Base-by-base conservation (phyloP, 805 yeast species). In the Nakazawaea holstii region DNA sequence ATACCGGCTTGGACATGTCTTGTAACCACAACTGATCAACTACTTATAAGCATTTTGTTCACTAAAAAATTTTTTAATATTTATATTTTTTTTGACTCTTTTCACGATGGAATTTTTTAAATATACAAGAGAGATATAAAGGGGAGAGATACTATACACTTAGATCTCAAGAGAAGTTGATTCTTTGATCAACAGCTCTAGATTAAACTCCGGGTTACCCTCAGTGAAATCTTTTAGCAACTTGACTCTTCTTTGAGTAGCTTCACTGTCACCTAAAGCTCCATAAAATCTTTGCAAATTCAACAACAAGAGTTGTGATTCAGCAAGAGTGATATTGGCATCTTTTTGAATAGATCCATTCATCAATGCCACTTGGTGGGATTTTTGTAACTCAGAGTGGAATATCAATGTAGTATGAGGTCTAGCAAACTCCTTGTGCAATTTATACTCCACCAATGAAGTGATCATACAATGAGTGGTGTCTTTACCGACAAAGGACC, bases 331-430 rank as follows among this genome's bases (percentile, higher is more conserved):
- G n/a, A 91, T 67, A 33, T 82, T 72, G 11, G 84, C 73, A 46
- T 88, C 91, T 43, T 72, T 67, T 59, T 90, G 96, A 3, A 90
- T 80, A 32, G 74, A 74, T 1, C 97, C 96, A 55, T 90, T 90
- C 95, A 91, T 87, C 54, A 94, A 69, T 0, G 87, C 87, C 1
- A 87, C 49, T 0, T 73, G 80, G 52, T 87, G 83, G 13, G 74
- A 72, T 0, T 72, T 65, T 5, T 67, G 69, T 43, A 92, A 67
- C 48, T 94, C 97, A 39, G 83, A 79, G 67, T 92, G 97, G 72
- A 92, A 86, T 65, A 82, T 79, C 52, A 94, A 70, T 0, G 96
- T 87, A 0, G 97, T 89, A 64, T 94, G 98, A 1, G 99, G 98
- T 60, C 88, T 84, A 8, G 99, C 96, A 65, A 74, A 94, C 60